phyloP scores from a whole-genome alignment of 805 yeast species.

The Wickerhamiella australiensis region DNA sequence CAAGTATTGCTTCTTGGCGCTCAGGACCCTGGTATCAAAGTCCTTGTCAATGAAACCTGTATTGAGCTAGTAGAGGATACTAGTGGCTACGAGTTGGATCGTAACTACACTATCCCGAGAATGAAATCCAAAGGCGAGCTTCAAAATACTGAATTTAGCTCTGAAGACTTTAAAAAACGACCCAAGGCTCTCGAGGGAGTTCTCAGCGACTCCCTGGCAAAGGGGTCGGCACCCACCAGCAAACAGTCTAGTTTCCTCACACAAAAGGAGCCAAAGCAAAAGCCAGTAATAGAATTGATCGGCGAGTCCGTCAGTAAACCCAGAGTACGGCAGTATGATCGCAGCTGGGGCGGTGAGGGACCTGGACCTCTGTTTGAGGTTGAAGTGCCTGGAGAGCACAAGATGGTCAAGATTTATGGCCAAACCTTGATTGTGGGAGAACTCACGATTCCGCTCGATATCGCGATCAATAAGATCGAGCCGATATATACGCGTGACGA shows the following conservation, averaged over 20 bases:
- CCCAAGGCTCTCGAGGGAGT: conserved; percentile 11
- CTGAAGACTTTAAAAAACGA: not conserved
- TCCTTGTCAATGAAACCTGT: conserved; percentile 71
- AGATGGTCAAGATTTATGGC: conserved; percentile 9
- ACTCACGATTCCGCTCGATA: not conserved
- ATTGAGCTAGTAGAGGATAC: conserved; percentile 62
- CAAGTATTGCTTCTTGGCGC: conserved; percentile 51
- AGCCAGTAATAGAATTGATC: not conserved
- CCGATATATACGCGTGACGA: conserved; percentile 18
- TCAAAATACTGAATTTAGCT: conserved; percentile 30
- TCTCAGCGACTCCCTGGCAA: not conserved
- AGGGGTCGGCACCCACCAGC: not conserved
- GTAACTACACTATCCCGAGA: conserved; percentile 57
- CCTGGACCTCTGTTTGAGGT: conserved; percentile 17
- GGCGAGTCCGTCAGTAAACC: conserved; percentile 4
- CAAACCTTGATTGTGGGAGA: not conserved
- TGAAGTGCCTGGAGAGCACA: conserved; percentile 18
- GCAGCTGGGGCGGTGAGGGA: conserved; percentile 16
- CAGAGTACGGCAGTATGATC: conserved; percentile 16
- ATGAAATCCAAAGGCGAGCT: conserved; percentile 57
- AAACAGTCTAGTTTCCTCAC: not conserved
- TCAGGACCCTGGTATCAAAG: conserved; percentile 44
- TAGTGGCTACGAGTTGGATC: conserved; percentile 40
- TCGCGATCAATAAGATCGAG: conserved; percentile 11
- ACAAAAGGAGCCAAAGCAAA: not conserved